phyloP scores from a whole-genome alignment of 2,329 filamentous ascomycete genomes.

The Aspergillus sclerotialis region DNA sequence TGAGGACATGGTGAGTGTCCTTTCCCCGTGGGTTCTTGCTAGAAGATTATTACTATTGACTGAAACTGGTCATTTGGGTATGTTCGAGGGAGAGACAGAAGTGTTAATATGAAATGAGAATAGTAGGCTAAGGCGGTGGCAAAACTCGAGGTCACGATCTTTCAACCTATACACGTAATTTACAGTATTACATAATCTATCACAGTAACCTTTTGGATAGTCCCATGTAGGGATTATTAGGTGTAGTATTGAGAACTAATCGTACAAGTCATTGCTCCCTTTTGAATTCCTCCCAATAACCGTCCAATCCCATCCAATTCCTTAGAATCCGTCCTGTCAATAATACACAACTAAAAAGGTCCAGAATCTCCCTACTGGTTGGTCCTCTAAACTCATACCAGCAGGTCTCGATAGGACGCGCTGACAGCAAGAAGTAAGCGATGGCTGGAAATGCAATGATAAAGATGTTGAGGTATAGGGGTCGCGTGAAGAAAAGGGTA shows the following conservation, averaged over 20 bases:
- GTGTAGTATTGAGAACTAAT: too few relatives aligned
- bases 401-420: neutral
- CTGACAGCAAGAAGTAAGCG: neutral
- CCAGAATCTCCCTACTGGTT: conserved; percentile 4
- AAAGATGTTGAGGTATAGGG: too few relatives aligned
- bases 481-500: neutral
- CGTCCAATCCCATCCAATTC: neutral
- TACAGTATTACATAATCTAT: too few relatives aligned
- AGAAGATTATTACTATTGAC: neutral
- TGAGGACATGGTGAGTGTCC: conserved; percentile 9
- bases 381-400: neutral
- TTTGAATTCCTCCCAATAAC: too few relatives aligned
- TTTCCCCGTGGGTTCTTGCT: too few relatives aligned
- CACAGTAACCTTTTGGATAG: too few relatives aligned
- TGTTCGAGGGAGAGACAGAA: neutral
- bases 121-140: neutral
- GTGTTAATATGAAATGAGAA: neutral
- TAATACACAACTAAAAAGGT: conserved; percentile 15
- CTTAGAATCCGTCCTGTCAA: conserved; percentile 9
- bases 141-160: too few relatives aligned
- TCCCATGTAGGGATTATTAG: too few relatives aligned
- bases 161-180: too few relatives aligned
- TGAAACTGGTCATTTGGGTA: neutral
- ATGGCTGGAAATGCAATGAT: too few relatives aligned
- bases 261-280: too few relatives aligned